phyloP scores from a whole-genome alignment of 2,329 filamentous ascomycete genomes.

The Aureobasidium sp. region DNA sequence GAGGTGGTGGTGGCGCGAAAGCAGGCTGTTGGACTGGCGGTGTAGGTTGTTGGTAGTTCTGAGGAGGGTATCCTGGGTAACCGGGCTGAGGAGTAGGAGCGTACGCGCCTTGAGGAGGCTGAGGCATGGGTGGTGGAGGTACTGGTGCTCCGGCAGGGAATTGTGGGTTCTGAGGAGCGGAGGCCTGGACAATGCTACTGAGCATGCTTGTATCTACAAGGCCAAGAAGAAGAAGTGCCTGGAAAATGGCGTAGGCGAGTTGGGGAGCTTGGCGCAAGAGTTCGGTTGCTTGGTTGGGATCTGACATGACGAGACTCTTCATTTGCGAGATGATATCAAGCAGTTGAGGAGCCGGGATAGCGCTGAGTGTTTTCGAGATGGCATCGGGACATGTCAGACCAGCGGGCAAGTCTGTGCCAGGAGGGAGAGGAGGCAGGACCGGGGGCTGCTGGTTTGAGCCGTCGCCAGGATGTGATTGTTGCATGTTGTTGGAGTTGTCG shows the following conservation, averaged over 20 bases:
- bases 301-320: conserved; percentile 76
- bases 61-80: conserved; percentile 28
- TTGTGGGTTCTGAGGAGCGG: conserved; percentile 25
- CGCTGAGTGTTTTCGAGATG: conserved; percentile 83
- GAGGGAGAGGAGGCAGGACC: conserved; percentile 68
- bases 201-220: conserved; percentile 81
- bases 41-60: conserved; percentile 29
- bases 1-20: conserved; percentile 34
- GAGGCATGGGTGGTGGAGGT: conserved; percentile 16
- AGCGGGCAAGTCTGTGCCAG: conserved; percentile 74
- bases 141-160: conserved; percentile 19
- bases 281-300: conserved; percentile 76
- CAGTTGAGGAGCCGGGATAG: conserved; percentile 77
- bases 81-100: conserved; percentile 23
- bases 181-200: conserved; percentile 64
- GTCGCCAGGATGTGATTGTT: conserved; percentile 25
- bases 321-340: conserved; percentile 91
- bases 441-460: conserved; percentile 39
- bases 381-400: conserved; percentile 80
- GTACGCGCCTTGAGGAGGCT: conserved; percentile 22
- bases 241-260: conserved; percentile 89
- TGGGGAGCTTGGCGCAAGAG: conserved; percentile 84
- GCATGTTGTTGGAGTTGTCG: conserved; percentile 20
- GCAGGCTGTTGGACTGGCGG: conserved; percentile 34
- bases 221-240: conserved; percentile 85